Conservation (phyloP, 768 basidiomycete species). For the Suillus tomentosus region DNA sequence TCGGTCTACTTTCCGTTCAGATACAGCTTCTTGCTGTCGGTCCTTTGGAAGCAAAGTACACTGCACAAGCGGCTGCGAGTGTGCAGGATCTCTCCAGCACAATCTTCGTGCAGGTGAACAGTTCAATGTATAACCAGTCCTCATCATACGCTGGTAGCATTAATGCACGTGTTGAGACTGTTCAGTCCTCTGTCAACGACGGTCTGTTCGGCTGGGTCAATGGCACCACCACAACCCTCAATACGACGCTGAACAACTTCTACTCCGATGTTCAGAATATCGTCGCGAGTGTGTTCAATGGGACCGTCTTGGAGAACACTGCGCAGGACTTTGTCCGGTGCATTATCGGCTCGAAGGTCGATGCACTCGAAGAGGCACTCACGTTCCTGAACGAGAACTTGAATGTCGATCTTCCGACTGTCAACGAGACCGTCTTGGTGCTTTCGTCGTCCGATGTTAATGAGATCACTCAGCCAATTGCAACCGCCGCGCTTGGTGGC, state of each 20-base stretch:
- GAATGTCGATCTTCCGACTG: slow-evolving; percentile 72
- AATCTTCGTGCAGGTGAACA: slow-evolving; percentile 78
- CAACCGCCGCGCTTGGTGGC: slow-evolving; percentile 76
- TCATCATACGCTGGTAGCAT: slow-evolving; percentile 72
- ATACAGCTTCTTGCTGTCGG: slow-evolving; percentile 81
- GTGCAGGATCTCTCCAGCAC: slow-evolving; percentile 66
- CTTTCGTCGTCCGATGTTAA: slow-evolving; percentile 72
- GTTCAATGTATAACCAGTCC: slow-evolving; percentile 82
- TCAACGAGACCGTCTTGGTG: slow-evolving; percentile 75
- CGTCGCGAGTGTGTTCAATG: slow-evolving; percentile 80
- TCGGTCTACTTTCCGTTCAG: slow-evolving; percentile 85
- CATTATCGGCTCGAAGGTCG: slow-evolving; percentile 88
- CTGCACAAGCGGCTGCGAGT: slow-evolving; percentile 59
- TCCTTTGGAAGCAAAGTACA: slow-evolving; percentile 71
- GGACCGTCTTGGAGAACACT: slow-evolving; percentile 78
- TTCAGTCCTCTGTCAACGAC: slow-evolving; percentile 80
- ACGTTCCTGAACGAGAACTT: slow-evolving; percentile 93
- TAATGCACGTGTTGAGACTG: slow-evolving; percentile 66
- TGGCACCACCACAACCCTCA: slow-evolving; percentile 82
- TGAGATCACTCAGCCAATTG: slow-evolving; percentile 79
- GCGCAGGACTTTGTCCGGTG: slow-evolving; percentile 88
- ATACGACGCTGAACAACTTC: slow-evolving; percentile 82
- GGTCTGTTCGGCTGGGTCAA: slow-evolving; percentile 97
- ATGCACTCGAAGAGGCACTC: slow-evolving; percentile 81
- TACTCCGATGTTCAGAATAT: slow-evolving; percentile 82